Conservation (phyloP, 2,329 filamentous ascomycete species). For the Lasiodiplodia sp. region DNA sequence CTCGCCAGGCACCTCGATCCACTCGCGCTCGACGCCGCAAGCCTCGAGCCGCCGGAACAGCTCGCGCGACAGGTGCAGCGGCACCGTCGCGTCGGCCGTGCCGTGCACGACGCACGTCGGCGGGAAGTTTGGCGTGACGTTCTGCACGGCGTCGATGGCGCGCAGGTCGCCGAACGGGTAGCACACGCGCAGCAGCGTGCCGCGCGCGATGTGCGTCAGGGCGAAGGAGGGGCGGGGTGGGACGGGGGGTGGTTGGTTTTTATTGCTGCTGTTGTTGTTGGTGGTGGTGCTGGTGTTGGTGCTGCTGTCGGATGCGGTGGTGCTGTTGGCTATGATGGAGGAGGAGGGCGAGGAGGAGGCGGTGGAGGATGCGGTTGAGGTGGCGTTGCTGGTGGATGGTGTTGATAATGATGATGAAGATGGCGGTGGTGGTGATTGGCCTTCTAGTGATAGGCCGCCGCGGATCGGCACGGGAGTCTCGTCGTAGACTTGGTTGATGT, state of each 20-base stretch:
- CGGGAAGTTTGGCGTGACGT: conserved; percentile 40
- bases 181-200: conserved; percentile 47
- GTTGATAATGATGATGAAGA: background rate
- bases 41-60: conserved; percentile 39
- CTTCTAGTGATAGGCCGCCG: conserved; percentile 52
- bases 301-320: background rate
- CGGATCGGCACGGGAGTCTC: conserved; percentile 48
- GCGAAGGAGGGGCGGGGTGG: conserved; percentile 51
- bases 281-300: background rate
- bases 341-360: background rate
- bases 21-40: conserved; percentile 44
- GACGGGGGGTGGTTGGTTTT: background rate
- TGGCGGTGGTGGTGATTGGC: conserved; percentile 37
- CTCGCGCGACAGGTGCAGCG: conserved; percentile 44
- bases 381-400: background rate
- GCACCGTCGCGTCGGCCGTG: conserved; percentile 49
- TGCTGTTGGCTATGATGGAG: background rate
- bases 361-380: background rate
- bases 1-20: conserved; percentile 50
- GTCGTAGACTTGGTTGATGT: conserved; percentile 47
- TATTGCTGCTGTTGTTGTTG: background rate
- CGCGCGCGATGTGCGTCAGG: conserved; percentile 51
- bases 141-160: conserved; percentile 46
- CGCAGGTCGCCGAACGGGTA: conserved; percentile 33
- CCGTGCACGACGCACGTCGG: conserved; percentile 56